Percentiles rank a stretch among this genome's conserved stretches.
Evolutionary conservation across 257 asterid species (phyloP).

Genomic region (Solanum chmielewskii): DNA sequence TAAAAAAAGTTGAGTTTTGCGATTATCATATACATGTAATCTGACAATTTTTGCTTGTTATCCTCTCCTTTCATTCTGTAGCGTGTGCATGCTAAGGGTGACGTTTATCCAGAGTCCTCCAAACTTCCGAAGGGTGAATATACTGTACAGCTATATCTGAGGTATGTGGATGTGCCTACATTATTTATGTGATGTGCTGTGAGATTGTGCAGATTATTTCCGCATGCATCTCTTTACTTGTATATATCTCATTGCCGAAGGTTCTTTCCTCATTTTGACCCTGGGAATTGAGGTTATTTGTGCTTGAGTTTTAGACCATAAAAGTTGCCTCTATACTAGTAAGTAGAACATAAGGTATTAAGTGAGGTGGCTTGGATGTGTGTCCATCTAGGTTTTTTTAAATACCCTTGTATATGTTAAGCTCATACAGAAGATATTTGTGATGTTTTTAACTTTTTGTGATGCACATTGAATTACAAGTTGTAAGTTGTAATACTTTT

Average conservation of each 20-base stretch:
- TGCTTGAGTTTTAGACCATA: background rate
- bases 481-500: no score
- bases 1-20: background rate
- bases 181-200: background rate
- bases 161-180: conserved; percentile 21
- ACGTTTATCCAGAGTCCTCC: conserved; percentile 72
- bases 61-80: conserved; percentile 22
- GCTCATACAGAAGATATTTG: no score
- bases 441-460: no score
- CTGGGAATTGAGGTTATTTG: background rate
- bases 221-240: background rate
- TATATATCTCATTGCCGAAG: background rate
- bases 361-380: background rate
- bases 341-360: background rate
- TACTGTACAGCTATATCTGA: conserved; percentile 69
- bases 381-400: background rate
- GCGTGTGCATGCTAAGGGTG: conserved; percentile 89
- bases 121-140: conserved; percentile 96
- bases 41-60: background rate
- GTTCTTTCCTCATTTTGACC: background rate
- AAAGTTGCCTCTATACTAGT: background rate
- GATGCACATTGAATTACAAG: no score
- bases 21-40: background rate
- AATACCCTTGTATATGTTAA: background rate
- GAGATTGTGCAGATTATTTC: background rate